These are phyloP conservation scores for Chloroidium sp. DNA, from an alignment of 163 green algal species.

Conservation along the genomic window DNA sequence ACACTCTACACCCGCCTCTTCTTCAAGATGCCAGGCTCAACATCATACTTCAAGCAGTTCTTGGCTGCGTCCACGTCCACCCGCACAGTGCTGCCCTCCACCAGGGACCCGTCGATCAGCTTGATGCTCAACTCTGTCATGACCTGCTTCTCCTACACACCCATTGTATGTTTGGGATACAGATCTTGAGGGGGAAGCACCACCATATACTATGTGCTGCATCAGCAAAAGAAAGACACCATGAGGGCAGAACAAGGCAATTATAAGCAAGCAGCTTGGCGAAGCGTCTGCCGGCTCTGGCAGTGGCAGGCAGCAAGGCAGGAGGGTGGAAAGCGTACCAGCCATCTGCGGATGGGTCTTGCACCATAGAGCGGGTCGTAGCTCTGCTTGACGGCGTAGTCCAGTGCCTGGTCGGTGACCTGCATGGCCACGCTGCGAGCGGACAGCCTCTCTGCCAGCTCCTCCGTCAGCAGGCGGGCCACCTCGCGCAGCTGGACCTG, in stretches of 20 bases:
- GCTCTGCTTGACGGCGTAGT: conserved; percentile 40
- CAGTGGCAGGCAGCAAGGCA: neutral
- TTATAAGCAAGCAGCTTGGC: too few species aligned
- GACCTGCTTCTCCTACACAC: conserved; percentile 58
- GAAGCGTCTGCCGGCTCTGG: too few species aligned
- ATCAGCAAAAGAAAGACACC: too few species aligned
- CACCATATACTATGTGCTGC: too few species aligned
- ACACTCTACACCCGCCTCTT: too few species aligned
- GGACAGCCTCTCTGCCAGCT: conserved; percentile 16
- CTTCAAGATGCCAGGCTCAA: neutral
- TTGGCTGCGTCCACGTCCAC: conserved; percentile 27
- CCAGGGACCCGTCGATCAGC: conserved; percentile 68
- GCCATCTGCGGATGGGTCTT: conserved; percentile 77
- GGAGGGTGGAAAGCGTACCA: conserved; percentile 22
- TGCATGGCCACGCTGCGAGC: conserved; percentile 55
- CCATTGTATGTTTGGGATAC: too few species aligned
- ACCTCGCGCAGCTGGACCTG: conserved; percentile 47
- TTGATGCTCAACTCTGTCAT: conserved; percentile 78
- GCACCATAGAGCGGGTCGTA: conserved; percentile 70
- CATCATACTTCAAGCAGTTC: conserved; percentile 20
- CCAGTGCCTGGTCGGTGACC: conserved; percentile 64
- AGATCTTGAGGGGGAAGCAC: too few species aligned
- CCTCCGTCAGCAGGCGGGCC: conserved; percentile 35
- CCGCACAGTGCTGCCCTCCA: conserved; percentile 43
- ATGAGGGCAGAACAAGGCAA: too few species aligned